phyloP scores from a whole-genome alignment of 2,329 filamentous ascomycete species.

The Fusarium coicis region DNA sequence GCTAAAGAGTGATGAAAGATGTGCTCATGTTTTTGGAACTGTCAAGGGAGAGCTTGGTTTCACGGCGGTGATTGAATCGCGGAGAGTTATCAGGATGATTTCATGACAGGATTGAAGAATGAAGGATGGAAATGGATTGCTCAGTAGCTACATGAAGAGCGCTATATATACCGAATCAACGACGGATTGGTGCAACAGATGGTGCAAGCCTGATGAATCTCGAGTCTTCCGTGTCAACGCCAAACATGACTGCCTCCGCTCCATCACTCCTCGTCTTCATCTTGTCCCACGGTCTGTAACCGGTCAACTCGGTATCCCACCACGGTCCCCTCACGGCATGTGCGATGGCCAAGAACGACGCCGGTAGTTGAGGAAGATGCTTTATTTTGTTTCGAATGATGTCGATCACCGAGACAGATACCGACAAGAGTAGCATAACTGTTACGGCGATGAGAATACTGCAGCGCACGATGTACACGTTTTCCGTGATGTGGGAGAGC shows the following conservation, averaged over 20 bases:
- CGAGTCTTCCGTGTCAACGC: slow-evolving; percentile 24
- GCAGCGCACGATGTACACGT: slow-evolving; percentile 32
- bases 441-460: slow-evolving; percentile 32
- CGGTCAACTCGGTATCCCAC: slow-evolving; percentile 34
- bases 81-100: not conserved
- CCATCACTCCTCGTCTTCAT: slow-evolving; percentile 6
- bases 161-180: not conserved
- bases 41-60: not conserved
- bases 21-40: not conserved
- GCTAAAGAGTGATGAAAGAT: not conserved
- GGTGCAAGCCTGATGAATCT: slow-evolving; percentile 36
- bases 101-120: not conserved
- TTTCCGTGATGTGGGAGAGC: slow-evolving; percentile 7
- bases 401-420: slow-evolving; percentile 28
- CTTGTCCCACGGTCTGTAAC: slow-evolving; percentile 15
- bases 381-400: slow-evolving; percentile 27
- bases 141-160: not conserved
- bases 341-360: slow-evolving; percentile 31
- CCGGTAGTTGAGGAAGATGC: slow-evolving; percentile 30
- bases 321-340: slow-evolving; percentile 32
- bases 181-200: slow-evolving; percentile 24
- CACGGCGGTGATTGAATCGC: not conserved
- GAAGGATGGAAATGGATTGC: not conserved
- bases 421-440: slow-evolving; percentile 18
- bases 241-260: slow-evolving; percentile 34